A percentile compares a stretch with the other conserved stretches of the same genome.
Conservation (phyloP, 139 green algal genomes). For the Coelastrella sp. region DNA sequence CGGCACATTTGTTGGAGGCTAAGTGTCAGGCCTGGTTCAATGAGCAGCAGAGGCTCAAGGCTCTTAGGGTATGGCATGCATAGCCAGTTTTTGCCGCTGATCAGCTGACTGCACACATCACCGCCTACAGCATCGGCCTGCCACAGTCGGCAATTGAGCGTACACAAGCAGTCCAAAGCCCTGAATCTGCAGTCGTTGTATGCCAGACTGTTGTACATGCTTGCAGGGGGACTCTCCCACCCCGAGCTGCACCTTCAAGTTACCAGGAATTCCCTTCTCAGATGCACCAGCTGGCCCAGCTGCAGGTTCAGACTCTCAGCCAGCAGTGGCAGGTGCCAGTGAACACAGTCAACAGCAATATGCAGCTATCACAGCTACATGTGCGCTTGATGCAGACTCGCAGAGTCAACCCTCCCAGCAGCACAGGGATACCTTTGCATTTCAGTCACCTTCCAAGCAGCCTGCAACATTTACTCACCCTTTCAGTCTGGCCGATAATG, state of each 20-base stretch:
- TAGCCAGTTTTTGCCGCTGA: too few species aligned
- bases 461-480: background rate
- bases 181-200: too few species aligned
- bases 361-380: background rate
- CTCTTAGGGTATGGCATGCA: conserved; percentile 3
- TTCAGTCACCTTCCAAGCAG: background rate
- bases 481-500: too few species aligned
- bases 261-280: conserved; percentile 40
- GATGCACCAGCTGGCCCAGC: too few species aligned
- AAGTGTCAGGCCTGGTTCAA: conserved; percentile 48
- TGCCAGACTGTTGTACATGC: background rate
- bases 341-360: background rate
- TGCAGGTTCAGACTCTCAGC: too few species aligned
- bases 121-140: too few species aligned
- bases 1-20: background rate
- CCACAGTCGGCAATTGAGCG: background rate
- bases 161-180: background rate
- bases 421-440: background rate
- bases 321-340: too few species aligned
- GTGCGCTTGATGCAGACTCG: background rate
- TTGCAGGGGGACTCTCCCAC: conserved; percentile 49
- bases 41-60: conserved; percentile 19
- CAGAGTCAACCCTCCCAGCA: too few species aligned
- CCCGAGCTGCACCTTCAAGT: conserved; percentile 29
- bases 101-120: too few species aligned